These are phyloP conservation scores for Chlorella sp. DNA, from an alignment of 139 green algal genomes.

Conservation along the genomic window DNA sequence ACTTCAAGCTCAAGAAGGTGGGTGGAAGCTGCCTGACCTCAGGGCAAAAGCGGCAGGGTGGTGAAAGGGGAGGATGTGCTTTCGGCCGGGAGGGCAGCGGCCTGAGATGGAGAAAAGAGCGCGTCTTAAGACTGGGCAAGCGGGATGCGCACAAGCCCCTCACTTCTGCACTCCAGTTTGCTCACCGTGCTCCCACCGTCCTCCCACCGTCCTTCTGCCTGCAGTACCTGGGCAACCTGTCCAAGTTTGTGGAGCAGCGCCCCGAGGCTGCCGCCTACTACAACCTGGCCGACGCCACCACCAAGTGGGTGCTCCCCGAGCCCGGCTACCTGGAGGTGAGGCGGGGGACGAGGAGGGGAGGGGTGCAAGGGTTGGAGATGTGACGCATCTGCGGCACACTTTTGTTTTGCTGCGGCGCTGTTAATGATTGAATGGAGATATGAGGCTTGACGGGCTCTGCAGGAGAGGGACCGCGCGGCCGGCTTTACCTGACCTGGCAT, in stretches of 20 bases:
- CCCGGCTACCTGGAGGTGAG: slow-evolving; percentile 72
- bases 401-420: no score
- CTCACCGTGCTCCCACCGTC: background rate
- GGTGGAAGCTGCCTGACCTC: slow-evolving; percentile 30
- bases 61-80: background rate
- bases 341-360: background rate
- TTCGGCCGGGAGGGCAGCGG: no score
- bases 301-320: slow-evolving; percentile 69
- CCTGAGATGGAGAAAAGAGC: no score
- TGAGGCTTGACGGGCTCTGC: no score
- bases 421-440: no score
- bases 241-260: slow-evolving; percentile 74
- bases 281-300: slow-evolving; percentile 57
- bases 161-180: background rate
- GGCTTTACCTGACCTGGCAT: no score
- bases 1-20: slow-evolving; percentile 68
- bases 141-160: no score
- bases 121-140: no score
- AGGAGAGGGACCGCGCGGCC: no score
- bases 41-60: background rate
- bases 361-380: no score
- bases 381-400: no score
- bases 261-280: slow-evolving; percentile 75
- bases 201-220: background rate
- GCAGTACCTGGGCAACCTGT: slow-evolving; percentile 81